Conservation (phyloP, 164 flowering plant species). For the Pachysandra terminalis region DNA sequence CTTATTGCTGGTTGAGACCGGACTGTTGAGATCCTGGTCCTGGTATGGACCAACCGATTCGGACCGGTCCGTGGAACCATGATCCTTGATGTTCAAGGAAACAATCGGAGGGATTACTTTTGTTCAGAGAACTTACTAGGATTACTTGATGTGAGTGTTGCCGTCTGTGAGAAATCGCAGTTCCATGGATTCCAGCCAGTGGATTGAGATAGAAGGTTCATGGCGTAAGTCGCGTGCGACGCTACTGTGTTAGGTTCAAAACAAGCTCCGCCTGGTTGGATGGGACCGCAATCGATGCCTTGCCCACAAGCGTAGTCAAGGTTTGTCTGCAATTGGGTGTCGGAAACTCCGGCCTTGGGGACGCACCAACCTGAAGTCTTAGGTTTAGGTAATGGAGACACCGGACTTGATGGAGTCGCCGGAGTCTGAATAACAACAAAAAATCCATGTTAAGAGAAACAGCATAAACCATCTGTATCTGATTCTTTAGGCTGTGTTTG, state of each 20-base stretch:
- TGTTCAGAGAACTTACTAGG: slow-evolving; percentile 56
- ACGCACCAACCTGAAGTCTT: slow-evolving; percentile 56
- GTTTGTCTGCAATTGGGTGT: slow-evolving; percentile 58
- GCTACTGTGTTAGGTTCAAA: slow-evolving; percentile 60
- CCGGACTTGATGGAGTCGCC: slow-evolving; percentile 22
- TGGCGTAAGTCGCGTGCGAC: slow-evolving; percentile 85
- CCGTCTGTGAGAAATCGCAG: slow-evolving; percentile 77
- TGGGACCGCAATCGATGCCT: slow-evolving; percentile 62
- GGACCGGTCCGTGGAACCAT: too few relatives aligned
- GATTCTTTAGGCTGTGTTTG: too few relatives aligned
- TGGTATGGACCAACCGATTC: too few relatives aligned
- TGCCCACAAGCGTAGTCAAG: slow-evolving; percentile 78
- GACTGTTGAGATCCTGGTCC: too few relatives aligned
- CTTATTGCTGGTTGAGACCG: too few relatives aligned
- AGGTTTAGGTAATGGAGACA: slow-evolving; percentile 31
- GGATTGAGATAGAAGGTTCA: slow-evolving; percentile 73
- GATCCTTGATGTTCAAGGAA: neutral
- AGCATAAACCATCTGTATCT: too few relatives aligned
- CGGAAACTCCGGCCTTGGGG: slow-evolving; percentile 60
- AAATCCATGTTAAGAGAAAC: slow-evolving; percentile 1
- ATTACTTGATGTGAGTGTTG: slow-evolving; percentile 52
- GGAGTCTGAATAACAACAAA: slow-evolving; percentile 16
- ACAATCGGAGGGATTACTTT: neutral
- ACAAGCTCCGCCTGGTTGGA: slow-evolving; percentile 79
- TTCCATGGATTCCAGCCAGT: slow-evolving; percentile 59